Evolutionary conservation across 306 rosid genomes (phyloP).

Genomic region (Acacia melanoxylon): DNA sequence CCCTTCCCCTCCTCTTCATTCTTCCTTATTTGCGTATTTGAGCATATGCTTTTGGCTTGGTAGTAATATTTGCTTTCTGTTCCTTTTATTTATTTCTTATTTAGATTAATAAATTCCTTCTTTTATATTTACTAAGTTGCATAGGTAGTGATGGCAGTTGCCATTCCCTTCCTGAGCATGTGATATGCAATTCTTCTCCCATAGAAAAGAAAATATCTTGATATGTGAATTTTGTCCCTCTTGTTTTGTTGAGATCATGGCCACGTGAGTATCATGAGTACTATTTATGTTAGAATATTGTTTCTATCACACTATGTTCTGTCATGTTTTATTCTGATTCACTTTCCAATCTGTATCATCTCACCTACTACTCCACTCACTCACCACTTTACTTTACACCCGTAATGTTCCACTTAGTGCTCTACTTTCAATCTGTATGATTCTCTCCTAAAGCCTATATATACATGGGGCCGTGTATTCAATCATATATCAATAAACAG

Average conservation of each 20-base stretch:
- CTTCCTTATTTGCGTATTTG: neutral
- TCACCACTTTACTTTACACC: no score
- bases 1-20: neutral
- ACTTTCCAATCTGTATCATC: no score
- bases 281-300: no score
- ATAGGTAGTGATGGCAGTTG: neutral
- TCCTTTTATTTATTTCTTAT: neutral
- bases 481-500: no score
- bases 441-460: no score
- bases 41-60: neutral
- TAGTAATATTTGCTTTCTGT: neutral
- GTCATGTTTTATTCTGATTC: no score
- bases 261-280: neutral
- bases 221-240: neutral
- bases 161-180: constrained; percentile 18
- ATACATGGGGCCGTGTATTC: no score
- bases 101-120: neutral
- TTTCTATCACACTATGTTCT: no score
- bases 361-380: no score
- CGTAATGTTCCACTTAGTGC: no score
- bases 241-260: constrained; percentile 23
- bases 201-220: neutral
- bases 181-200: constrained; percentile 18
- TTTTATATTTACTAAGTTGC: neutral
- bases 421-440: no score